Base-by-base conservation (phyloP, 2,329 filamentous ascomycete genomes). In the Penicillium nordicum region DNA sequence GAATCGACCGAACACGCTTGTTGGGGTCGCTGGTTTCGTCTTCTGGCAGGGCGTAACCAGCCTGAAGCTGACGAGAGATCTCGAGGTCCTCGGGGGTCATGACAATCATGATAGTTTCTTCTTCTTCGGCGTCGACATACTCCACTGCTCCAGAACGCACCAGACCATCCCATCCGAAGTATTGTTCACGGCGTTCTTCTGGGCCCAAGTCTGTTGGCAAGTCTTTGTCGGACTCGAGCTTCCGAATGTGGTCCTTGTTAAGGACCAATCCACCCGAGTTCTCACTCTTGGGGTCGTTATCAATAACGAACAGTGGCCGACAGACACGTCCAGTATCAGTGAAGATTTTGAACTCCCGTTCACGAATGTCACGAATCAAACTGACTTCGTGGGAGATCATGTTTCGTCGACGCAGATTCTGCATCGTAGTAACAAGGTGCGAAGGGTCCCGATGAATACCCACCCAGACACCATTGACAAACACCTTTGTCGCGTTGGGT, bases 41-140 rank as follows among this genome's bases (percentile, higher is more conserved):
- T 16, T 83, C 82, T 2, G 76, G 76, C 36, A 85, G 71, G 25
- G 81, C 76, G 62, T 86, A 82, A 45, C 88, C 88, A 45, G 82
- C 79, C 73, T 90, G 89, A 53, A 88, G 80, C 63, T 87, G 79
- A 58, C 88, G 84, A 60, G 87, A 91, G 23, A 85, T 84, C 58
- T 96, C 92, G 37, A 99, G 79, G 70, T 97, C 94, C 72, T 97
- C 93, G 0, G 94, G 94, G 0, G 92, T 95, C 93, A 99, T 99
- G 74, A 92, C 91, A 69, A 99, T 99, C 94, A 99, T 99, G 38
- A 94, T 88, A 0, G 92, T 96, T 74, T 99, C 95, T 72, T 99
- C 94, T 79, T 99, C 95, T 71, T 99, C 95, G 0, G 94, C 94
- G 73, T 99, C 94, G 11, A 99, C 84, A 69, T 97, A 97, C 72